Conservation (phyloP, 179 eudicot species). For the Vitellaria paradoxa region DNA sequence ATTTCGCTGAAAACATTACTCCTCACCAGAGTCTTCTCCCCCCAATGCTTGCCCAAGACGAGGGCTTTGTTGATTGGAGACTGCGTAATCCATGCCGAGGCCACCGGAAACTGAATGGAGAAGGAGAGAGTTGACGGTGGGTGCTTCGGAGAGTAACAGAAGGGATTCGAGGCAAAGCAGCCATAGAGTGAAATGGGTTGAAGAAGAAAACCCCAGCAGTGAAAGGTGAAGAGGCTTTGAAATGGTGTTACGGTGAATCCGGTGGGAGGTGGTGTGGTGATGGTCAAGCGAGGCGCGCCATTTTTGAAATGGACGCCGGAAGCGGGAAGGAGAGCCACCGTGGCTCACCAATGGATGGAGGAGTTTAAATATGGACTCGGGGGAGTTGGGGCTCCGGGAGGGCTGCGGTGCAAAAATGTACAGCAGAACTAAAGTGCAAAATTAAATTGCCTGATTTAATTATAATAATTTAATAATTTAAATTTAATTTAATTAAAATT, state of each 20-base stretch:
- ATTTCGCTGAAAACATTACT: constrained; percentile 36
- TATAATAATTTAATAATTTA: too few relatives aligned
- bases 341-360: too few relatives aligned
- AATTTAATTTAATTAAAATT: too few relatives aligned
- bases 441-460: too few relatives aligned
- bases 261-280: not conserved
- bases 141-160: not conserved
- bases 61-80: not conserved
- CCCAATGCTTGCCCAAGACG: not conserved
- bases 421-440: too few relatives aligned
- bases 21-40: constrained; percentile 10
- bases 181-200: not conserved
- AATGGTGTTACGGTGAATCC: not conserved
- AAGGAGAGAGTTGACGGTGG: constrained; percentile 4
- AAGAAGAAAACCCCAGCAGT: not conserved
- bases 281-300: too few relatives aligned
- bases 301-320: too few relatives aligned
- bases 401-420: too few relatives aligned
- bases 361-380: too few relatives aligned
- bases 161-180: constrained; percentile 11
- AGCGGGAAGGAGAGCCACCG: too few relatives aligned
- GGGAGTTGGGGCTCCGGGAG: too few relatives aligned
- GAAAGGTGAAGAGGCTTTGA: not conserved
- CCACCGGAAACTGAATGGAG: not conserved
- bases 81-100: not conserved